Evolutionary conservation across 768 basidiomycete species (phyloP).

Genomic region (Solioccasus polychromus): DNA sequence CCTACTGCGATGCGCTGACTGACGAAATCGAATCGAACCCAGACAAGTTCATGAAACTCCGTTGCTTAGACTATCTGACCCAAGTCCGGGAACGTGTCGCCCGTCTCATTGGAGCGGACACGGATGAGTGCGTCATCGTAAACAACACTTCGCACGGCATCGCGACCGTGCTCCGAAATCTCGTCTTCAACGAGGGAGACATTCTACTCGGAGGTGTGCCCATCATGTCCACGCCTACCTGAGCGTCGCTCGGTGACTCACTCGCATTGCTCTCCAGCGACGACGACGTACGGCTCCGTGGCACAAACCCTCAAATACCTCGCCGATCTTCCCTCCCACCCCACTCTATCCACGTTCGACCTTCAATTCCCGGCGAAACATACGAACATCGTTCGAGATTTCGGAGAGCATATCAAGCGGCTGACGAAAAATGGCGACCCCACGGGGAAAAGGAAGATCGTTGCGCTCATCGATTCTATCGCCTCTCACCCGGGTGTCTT

Average conservation of each 20-base stretch:
- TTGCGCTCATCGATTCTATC: constrained; percentile 71
- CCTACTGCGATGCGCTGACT: constrained; percentile 40
- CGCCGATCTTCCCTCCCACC: constrained; percentile 52
- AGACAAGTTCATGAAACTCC: constrained; percentile 50
- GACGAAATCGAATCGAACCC: constrained; percentile 50
- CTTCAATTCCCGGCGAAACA: constrained; percentile 58
- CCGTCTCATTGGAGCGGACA: constrained; percentile 44
- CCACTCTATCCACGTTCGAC: constrained; percentile 46
- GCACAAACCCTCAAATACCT: constrained; percentile 50
- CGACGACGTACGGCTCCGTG: constrained; percentile 58
- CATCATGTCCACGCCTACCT: not conserved
- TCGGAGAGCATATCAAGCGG: constrained; percentile 37
- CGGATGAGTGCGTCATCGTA: constrained; percentile 56
- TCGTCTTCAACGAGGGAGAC: constrained; percentile 53
- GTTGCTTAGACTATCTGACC: constrained; percentile 33
- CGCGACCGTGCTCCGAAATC: constrained; percentile 63
- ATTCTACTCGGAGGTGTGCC: constrained; percentile 48
- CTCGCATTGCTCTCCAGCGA: constrained; percentile 34
- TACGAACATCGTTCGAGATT: constrained; percentile 48
- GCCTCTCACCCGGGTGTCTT: constrained; percentile 56
- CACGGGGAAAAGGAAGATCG: constrained; percentile 43
- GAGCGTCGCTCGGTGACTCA: too few species aligned
- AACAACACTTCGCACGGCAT: constrained; percentile 37
- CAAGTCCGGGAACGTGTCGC: constrained; percentile 47
- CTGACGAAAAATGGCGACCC: constrained; percentile 23